These are phyloP conservation scores for Chrysoporthe cubensis DNA, from an alignment of 2,329 filamentous ascomycete genomes.

Conservation along the genomic window DNA sequence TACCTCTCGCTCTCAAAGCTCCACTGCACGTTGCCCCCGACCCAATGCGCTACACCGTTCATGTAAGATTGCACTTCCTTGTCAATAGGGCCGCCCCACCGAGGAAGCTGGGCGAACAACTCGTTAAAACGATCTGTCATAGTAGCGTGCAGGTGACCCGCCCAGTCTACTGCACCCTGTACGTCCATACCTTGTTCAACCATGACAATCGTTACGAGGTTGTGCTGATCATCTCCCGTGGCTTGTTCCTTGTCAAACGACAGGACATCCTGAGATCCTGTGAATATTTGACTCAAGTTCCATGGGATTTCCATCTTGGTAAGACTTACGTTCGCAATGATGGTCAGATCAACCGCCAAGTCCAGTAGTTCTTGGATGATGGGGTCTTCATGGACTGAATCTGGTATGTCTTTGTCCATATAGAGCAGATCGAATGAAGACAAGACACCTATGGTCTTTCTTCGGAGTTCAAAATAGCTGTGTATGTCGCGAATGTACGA, in stretches of 20 bases:
- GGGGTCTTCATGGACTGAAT: conserved; percentile 31
- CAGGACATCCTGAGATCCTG: conserved; percentile 32
- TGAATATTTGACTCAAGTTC: neutral
- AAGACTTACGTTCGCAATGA: conserved; percentile 35
- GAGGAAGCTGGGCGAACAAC: conserved; percentile 25
- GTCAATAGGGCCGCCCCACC: conserved; percentile 28
- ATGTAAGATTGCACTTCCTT: conserved; percentile 29
- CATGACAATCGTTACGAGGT: conserved; percentile 37
- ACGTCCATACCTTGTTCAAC: conserved; percentile 12
- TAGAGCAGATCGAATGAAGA: conserved; percentile 34
- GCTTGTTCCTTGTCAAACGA: conserved; percentile 39
- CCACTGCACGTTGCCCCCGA: conserved; percentile 33
- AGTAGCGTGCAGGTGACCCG: conserved; percentile 18
- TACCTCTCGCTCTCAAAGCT: conserved; percentile 38
- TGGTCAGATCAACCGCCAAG: conserved; percentile 33
- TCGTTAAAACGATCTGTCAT: conserved; percentile 27
- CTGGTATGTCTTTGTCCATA: conserved; percentile 33
- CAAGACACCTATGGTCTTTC: conserved; percentile 33
- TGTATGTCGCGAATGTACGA: conserved; percentile 31
- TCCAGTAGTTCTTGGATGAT: conserved; percentile 30
- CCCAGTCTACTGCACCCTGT: conserved; percentile 31
- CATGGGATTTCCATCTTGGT: neutral
- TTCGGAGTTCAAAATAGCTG: conserved; percentile 34
- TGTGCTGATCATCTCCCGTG: conserved; percentile 36
- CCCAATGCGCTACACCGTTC: conserved; percentile 33